Evolutionary conservation across 202 grass and related monocot genomes (phyloP).

Genomic region (Schoenoplectus triqueter): DNA sequence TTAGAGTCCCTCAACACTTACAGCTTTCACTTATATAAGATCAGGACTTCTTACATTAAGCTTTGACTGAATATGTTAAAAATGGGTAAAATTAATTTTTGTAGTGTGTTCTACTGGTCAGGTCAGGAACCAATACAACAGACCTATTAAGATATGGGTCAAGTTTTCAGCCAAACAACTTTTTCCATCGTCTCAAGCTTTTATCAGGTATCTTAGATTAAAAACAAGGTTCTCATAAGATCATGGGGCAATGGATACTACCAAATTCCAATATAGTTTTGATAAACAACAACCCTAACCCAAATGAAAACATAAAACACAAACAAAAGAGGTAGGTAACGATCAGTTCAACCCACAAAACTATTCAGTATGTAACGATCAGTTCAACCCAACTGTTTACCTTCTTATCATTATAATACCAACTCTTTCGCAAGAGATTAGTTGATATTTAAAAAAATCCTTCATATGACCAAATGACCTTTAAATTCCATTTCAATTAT

Average conservation of each 20-base stretch:
- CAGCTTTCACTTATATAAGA: background rate
- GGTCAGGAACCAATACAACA: background rate
- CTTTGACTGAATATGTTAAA: background rate
- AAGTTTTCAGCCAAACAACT: background rate
- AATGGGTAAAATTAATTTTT: background rate
- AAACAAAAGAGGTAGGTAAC: background rate
- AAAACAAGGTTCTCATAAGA: background rate
- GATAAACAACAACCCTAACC: background rate
- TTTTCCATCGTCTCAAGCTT: background rate
- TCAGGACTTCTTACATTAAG: background rate
- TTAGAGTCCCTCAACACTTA: background rate
- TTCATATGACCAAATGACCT: background rate
- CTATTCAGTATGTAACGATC: background rate
- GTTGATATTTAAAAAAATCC: background rate
- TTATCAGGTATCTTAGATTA: background rate
- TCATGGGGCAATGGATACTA: background rate
- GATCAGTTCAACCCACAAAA: background rate
- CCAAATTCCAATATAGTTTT: background rate
- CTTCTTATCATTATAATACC: background rate
- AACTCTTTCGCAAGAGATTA: background rate
- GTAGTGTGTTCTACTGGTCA: background rate
- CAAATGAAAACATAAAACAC: background rate
- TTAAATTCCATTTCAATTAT: background rate
- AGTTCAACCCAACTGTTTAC: background rate
- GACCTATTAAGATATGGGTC: too few species aligned